Conservation (phyloP, 1,284 basidiomycete species). For the Chalciporus sp. region DNA sequence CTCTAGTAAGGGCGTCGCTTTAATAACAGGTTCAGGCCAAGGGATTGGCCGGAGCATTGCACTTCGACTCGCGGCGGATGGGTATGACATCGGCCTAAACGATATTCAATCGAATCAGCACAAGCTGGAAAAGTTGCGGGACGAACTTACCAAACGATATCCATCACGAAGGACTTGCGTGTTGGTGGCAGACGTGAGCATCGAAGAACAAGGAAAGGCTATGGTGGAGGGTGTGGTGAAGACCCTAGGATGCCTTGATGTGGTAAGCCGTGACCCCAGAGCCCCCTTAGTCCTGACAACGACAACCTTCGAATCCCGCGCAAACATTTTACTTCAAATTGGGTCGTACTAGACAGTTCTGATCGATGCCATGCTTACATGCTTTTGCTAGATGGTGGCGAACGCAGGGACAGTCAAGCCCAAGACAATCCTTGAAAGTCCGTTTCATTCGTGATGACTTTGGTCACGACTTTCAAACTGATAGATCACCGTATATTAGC, state of each 20-base stretch:
- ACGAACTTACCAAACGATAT: too few species aligned
- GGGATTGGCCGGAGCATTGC: constrained; percentile 41
- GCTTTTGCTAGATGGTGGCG: constrained; percentile 37
- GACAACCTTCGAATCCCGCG: too few species aligned
- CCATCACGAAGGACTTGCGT: too few species aligned
- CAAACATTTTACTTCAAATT: too few species aligned
- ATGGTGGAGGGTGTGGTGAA: too few species aligned
- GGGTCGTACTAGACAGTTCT: too few species aligned
- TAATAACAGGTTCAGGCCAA: constrained; percentile 39
- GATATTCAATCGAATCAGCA: constrained; percentile 29
- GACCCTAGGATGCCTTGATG: too few species aligned
- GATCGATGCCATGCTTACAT: not conserved
- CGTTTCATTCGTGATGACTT: not conserved
- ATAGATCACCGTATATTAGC: constrained; percentile 13
- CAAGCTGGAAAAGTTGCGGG: constrained; percentile 18
- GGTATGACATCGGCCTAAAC: constrained; percentile 40
- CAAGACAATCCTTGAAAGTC: constrained; percentile 33
- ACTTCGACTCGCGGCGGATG: constrained; percentile 37
- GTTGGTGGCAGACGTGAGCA: too few species aligned
- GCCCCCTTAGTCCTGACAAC: too few species aligned
- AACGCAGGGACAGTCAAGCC: constrained; percentile 36
- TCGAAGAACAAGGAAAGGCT: too few species aligned
- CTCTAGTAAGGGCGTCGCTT: constrained; percentile 27
- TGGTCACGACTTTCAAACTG: not conserved
- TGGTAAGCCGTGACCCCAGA: too few species aligned